These are phyloP conservation scores for Xylaria sp. DNA, from an alignment of 2,329 filamentous ascomycete species.

Conservation along the genomic window DNA sequence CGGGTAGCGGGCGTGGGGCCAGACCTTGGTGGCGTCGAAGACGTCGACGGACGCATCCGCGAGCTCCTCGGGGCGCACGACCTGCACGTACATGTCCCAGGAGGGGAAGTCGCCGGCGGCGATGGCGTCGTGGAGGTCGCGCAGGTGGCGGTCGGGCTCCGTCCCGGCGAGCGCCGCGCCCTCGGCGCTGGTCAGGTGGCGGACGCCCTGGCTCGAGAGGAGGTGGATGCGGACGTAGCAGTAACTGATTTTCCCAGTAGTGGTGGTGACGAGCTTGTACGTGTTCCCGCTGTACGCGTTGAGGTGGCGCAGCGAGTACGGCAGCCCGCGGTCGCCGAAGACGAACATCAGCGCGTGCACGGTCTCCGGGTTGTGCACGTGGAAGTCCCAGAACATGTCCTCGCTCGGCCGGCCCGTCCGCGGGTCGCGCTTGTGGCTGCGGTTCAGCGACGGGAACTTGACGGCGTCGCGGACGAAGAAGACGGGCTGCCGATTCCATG, in stretches of 20 bases:
- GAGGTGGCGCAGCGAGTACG: slow-evolving; percentile 48
- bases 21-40: slow-evolving; percentile 60
- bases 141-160: slow-evolving; percentile 56
- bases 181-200: slow-evolving; percentile 47
- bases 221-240: slow-evolving; percentile 55
- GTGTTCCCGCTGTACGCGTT: slow-evolving; percentile 54
- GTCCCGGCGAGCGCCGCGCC: slow-evolving; percentile 40
- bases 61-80: slow-evolving; percentile 55
- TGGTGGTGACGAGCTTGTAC: slow-evolving; percentile 47
- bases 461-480: slow-evolving; percentile 30
- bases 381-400: slow-evolving; percentile 35
- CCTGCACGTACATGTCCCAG: slow-evolving; percentile 58
- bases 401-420: slow-evolving; percentile 22
- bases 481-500: slow-evolving; percentile 17
- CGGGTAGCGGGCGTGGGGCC: slow-evolving; percentile 54
- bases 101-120: slow-evolving; percentile 45
- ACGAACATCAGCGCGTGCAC: slow-evolving; percentile 56
- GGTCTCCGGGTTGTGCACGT: slow-evolving; percentile 47
- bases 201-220: slow-evolving; percentile 49
- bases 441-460: slow-evolving; percentile 32
- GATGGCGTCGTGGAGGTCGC: slow-evolving; percentile 47
- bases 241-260: slow-evolving; percentile 51
- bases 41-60: slow-evolving; percentile 51
- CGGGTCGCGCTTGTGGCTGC: slow-evolving; percentile 29
- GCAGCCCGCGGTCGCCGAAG: slow-evolving; percentile 53